Base-by-base conservation (phyloP, 139 green algal genomes). In the Haematococcus sp. region DNA sequence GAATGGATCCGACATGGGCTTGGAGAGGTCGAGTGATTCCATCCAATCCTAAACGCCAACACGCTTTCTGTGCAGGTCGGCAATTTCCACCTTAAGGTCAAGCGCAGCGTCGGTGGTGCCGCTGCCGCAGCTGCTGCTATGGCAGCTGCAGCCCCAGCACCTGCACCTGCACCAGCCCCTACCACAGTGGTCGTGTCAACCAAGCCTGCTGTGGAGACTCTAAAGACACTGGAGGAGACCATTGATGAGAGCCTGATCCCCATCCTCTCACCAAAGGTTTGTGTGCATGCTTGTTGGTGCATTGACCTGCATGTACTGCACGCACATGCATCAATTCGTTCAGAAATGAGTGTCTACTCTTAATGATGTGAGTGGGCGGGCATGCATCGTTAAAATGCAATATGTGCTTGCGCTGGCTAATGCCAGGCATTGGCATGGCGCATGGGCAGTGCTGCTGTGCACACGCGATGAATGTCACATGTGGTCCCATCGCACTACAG, bases 231-330 rank as follows among this genome's bases (percentile, higher is more conserved):
- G 59, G 78, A 90, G 56, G 84, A 92, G 66, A 84, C 77, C 20
- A 71, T 91, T 31, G 88, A 95, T 34, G 91, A 96, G 81, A 88
- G 78, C 67, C 56, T 94, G 31, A 75, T 96, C 25, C 84, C 83
- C 27, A 75, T 97, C 0, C 77, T 63, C 5, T 83, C 86, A 1
- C 90, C 88, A 11, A 95, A 94, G 86, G 91, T 94, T 27, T 19
- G 70, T 49, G 7, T 49, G 40, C 40, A 49, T 49, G 40, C 40
- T 49, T n/a, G n/a, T n/a, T n/a, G n/a, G n/a, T n/a, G n/a, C n/a
- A n/a, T n/a, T n/a, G n/a, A n/a, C n/a, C n/a, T n/a, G n/a, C n/a
- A n/a, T n/a, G n/a, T n/a, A n/a, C n/a, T n/a, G n/a, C n/a, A n/a
- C n/a, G n/a, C n/a, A n/a, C n/a, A n/a, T n/a, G n/a, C n/a, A n/a